phyloP scores from a whole-genome alignment of 495 filamentous ascomycete species.

The Neurospora tetraspora region DNA sequence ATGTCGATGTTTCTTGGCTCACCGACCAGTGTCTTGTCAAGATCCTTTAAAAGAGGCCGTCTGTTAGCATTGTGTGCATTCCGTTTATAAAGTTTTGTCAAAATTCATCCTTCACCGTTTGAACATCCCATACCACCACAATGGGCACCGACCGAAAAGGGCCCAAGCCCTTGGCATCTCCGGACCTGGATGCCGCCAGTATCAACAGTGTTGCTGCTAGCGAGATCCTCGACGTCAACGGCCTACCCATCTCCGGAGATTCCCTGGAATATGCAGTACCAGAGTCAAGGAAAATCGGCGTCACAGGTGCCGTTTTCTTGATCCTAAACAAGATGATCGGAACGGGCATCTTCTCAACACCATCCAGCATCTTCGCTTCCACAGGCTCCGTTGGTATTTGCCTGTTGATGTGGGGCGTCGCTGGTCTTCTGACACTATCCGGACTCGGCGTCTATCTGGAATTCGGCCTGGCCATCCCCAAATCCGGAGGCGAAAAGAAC shows the following conservation, averaged over 20 bases:
- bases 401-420: constrained; percentile 29
- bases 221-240: constrained; percentile 4
- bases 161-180: not conserved
- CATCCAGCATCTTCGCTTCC: constrained; percentile 32
- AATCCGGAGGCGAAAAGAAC: constrained; percentile 46
- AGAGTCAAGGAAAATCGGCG: constrained; percentile 40
- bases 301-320: constrained; percentile 41
- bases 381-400: constrained; percentile 33
- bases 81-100: too few relatives aligned
- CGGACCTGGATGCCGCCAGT: not conserved
- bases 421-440: constrained; percentile 10
- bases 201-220: constrained; percentile 7
- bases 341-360: constrained; percentile 40
- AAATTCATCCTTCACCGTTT: not conserved
- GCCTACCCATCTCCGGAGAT: not conserved
- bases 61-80: too few relatives aligned
- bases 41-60: too few relatives aligned
- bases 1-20: not conserved
- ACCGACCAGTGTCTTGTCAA: not conserved
- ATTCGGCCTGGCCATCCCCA: constrained; percentile 44
- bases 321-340: constrained; percentile 53
- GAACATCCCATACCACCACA: not conserved
- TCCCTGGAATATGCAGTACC: constrained; percentile 16
- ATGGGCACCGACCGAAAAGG: constrained; percentile 1
- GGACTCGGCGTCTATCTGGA: constrained; percentile 22